These are phyloP conservation scores for Cadophora sp. DNA, from an alignment of 2,329 filamentous ascomycete genomes.

Conservation along the genomic window DNA sequence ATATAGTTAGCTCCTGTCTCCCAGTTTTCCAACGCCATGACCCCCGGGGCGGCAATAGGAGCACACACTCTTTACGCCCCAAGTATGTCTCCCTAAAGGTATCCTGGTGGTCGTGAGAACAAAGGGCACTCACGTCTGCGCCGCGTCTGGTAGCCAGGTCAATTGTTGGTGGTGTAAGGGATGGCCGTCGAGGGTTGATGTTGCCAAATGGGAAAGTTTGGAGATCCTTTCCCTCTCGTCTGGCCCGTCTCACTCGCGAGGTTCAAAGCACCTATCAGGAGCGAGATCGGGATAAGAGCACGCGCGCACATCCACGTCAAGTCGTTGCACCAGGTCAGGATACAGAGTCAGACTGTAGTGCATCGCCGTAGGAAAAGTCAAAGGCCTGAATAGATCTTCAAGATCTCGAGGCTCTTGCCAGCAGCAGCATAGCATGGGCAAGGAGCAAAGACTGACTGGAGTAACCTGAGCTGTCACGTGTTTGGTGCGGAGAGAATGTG, in stretches of 20 bases:
- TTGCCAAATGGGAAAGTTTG: conserved; percentile 42
- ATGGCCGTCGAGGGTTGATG: conserved; percentile 31
- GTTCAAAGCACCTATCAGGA: conserved; percentile 26
- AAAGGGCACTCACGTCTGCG: conserved; percentile 33
- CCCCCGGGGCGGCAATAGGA: conserved; percentile 21
- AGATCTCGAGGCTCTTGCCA: background rate
- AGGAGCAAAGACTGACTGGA: too few relatives aligned
- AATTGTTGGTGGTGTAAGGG: conserved; percentile 33
- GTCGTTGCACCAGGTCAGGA: conserved; percentile 13
- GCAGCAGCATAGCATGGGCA: background rate
- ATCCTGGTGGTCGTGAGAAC: conserved; percentile 3
- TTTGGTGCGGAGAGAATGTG: conserved; percentile 10
- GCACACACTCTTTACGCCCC: conserved; percentile 13
- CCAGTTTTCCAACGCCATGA: conserved; percentile 32
- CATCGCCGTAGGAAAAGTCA: background rate
- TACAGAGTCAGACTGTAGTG: background rate
- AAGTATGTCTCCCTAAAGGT: background rate
- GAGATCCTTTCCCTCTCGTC: conserved; percentile 27
- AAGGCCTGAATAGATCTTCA: background rate
- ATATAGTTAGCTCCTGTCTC: conserved; percentile 35
- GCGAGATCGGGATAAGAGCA: conserved; percentile 32
- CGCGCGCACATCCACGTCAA: conserved; percentile 31
- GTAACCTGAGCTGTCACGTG: conserved; percentile 10
- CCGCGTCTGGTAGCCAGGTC: conserved; percentile 23
- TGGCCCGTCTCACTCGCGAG: conserved; percentile 31